Base-by-base conservation (phyloP, 768 basidiomycete species). In the Boletus pseudopeckii region DNA sequence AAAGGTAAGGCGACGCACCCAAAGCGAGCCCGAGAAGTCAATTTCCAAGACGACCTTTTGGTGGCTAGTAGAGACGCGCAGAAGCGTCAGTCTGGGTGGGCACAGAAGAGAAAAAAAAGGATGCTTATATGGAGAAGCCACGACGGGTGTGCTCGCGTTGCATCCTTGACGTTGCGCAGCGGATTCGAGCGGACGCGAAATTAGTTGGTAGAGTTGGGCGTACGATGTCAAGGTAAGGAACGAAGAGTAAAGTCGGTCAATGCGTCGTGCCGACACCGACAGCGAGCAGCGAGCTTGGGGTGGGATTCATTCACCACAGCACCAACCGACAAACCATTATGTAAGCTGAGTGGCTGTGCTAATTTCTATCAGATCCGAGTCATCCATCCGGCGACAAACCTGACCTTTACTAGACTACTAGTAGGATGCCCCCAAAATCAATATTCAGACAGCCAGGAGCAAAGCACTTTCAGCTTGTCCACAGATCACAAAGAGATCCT, bases 21-120 rank as follows among this genome's bases (percentile, higher is more conserved):
- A 89, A 64, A 94, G 79, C 66, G 79, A 78, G 20, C 96, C 96
- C 8, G 86, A 80, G 70, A 97, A 93, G 77, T 95, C 92, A 56
- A 98, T 84, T 74, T 96, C 92, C 61, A 98, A 76, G 57, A 91
- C 90, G 47, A 97, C 94, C 70, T 92, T 92, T 81, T 98, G 96
- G 74, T 96, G 90, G 74, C 88, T 91, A 85, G 88, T 92, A 85
- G 70, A 86, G 70, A 84, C 78, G 71, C 63, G 68, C 63, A 56
- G 5, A 48, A 70, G 75, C 69, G 83, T 81, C 80, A 81, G 70
- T 57, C 74, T 64, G 69, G 24, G 43, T 50, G 50, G 46, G 37
- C 47, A 48, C 48, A 43, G 32, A 34, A 20, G 52, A 58, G 53
- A 52, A 54, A 70, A 28, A 57, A 48, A 74, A 74, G 56, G 65